Conservation (phyloP, 2,329 filamentous ascomycete genomes). For the Cercospora zeina region DNA sequence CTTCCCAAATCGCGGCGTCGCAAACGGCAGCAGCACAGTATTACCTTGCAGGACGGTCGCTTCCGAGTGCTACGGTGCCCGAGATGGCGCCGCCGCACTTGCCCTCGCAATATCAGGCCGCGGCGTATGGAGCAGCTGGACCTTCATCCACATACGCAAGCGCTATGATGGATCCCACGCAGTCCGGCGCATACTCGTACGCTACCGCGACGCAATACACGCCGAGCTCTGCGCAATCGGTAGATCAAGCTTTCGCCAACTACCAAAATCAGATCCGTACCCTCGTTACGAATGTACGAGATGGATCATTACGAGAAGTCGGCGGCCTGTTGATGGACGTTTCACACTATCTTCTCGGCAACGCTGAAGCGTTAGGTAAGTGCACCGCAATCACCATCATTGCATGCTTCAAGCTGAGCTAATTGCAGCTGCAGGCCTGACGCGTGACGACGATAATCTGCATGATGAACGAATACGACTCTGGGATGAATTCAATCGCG, state of each 20-base stretch:
- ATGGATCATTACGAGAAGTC: conserved; percentile 61
- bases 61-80: conserved; percentile 60
- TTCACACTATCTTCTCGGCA: conserved; percentile 66
- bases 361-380: conserved; percentile 67
- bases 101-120: conserved; percentile 62
- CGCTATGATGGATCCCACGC: conserved; percentile 55
- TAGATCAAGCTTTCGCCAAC: conserved; percentile 66
- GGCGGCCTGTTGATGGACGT: conserved; percentile 60
- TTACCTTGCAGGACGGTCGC: conserved; percentile 63
- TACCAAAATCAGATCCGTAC: conserved; percentile 59
- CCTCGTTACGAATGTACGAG: conserved; percentile 70
- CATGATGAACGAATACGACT: conserved; percentile 76
- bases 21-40: conserved; percentile 60
- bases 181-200: conserved; percentile 38
- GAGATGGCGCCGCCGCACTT: conserved; percentile 61
- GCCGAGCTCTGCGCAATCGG: conserved; percentile 37
- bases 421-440: conserved; percentile 63
- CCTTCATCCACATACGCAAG: conserved; percentile 54
- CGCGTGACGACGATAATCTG: conserved; percentile 75
- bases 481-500: conserved; percentile 93
- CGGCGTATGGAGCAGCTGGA: conserved; percentile 62
- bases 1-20: conserved; percentile 66
- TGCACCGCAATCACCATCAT: conserved; percentile 38
- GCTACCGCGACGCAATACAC: conserved; percentile 26
- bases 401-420: conserved; percentile 39